Conservation (phyloP, 352 stramenopile species). For the Blastocystis sp. region DNA sequence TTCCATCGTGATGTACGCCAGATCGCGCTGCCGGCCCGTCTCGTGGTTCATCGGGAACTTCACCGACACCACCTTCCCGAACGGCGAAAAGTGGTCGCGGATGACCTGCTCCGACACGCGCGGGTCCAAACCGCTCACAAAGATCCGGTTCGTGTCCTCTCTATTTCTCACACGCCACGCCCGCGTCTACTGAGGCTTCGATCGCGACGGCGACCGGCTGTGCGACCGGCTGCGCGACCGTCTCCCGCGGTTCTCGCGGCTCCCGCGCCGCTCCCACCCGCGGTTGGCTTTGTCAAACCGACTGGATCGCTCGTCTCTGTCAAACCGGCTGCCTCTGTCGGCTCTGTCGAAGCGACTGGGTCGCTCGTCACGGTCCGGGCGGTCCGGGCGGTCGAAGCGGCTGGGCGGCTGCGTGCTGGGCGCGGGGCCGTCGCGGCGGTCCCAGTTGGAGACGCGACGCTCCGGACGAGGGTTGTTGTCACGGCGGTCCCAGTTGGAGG, state of each 20-base stretch:
- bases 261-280: neutral
- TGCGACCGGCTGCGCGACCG: too few relatives aligned
- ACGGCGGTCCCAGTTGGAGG: neutral
- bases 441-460: neutral
- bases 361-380: too few relatives aligned
- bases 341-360: neutral
- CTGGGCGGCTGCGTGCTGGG: too few relatives aligned
- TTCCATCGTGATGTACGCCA: slow-evolving; percentile 47
- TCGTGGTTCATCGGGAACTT: slow-evolving; percentile 50
- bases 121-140: slow-evolving; percentile 40
- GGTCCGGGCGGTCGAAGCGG: neutral
- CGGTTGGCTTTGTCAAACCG: neutral
- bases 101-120: slow-evolving; percentile 43
- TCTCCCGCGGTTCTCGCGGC: neutral
- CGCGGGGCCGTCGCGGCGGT: neutral
- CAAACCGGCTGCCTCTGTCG: neutral
- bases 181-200: neutral
- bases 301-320: too few relatives aligned
- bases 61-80: slow-evolving; percentile 14
- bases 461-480: neutral
- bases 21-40: slow-evolving; percentile 47
- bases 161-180: slow-evolving; percentile 6
- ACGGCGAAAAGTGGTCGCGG: slow-evolving; percentile 48
- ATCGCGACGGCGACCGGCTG: neutral
- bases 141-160: slow-evolving; percentile 43